A percentile compares a stretch with the other conserved stretches of the same genome.
Conservation (phyloP, 1,284 basidiomycete species). For the Apiotrichum veenhuisii region DNA sequence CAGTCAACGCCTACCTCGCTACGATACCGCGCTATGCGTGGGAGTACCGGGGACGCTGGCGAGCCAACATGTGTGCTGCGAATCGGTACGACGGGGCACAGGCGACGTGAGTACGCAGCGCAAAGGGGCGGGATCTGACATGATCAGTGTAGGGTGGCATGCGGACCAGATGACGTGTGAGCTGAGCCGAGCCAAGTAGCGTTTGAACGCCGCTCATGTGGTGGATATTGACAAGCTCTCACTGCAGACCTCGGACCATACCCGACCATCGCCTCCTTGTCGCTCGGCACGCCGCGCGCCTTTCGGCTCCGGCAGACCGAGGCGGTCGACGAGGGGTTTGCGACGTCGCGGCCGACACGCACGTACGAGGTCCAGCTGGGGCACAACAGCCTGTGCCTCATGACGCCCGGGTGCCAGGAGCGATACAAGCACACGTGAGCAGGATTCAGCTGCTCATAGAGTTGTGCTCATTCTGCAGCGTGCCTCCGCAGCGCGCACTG, state of each 20-base stretch:
- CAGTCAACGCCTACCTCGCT: slow-evolving; percentile 70
- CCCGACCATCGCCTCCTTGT: slow-evolving; percentile 86
- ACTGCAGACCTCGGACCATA: slow-evolving; percentile 73
- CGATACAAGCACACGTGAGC: slow-evolving; percentile 63
- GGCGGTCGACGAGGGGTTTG: slow-evolving; percentile 42
- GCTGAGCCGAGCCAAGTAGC: too few species aligned
- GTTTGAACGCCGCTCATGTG: too few species aligned
- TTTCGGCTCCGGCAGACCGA: slow-evolving; percentile 63
- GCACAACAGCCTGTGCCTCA: slow-evolving; percentile 86
- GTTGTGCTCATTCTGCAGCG: slow-evolving; percentile 27
- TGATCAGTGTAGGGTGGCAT: slow-evolving; percentile 70
- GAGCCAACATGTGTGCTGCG: slow-evolving; percentile 83
- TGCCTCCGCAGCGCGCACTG: slow-evolving; percentile 70
- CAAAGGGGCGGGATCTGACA: background rate
- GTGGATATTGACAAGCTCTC: slow-evolving; percentile 5
- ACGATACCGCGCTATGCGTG: slow-evolving; percentile 61
- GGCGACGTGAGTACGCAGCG: slow-evolving; percentile 51
- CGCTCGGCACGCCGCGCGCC: slow-evolving; percentile 71
- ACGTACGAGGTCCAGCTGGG: slow-evolving; percentile 78
- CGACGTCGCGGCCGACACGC: slow-evolving; percentile 58
- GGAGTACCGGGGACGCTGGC: slow-evolving; percentile 75
- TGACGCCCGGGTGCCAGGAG: slow-evolving; percentile 89
- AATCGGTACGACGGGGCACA: slow-evolving; percentile 82
- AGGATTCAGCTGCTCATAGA: background rate
- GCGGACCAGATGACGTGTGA: slow-evolving; percentile 58